Conservation (phyloP, 2,329 filamentous ascomycete species). For the Trichoderma pleuroti region DNA sequence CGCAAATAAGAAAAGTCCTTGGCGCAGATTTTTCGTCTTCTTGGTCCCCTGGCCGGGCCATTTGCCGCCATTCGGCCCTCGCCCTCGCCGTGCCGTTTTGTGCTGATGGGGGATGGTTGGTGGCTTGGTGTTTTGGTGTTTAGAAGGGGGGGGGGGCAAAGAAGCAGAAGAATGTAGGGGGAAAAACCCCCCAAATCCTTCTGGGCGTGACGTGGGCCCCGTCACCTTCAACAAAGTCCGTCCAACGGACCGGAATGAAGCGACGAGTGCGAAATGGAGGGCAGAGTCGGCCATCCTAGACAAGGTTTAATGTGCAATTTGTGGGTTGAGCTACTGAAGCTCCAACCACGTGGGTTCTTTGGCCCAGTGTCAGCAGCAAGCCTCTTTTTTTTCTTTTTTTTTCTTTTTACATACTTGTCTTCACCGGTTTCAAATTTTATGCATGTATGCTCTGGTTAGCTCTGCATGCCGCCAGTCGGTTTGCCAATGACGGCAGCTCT, state of each 20-base stretch:
- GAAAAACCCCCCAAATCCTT: background rate
- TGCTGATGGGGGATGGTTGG: background rate
- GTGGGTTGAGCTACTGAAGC: slow-evolving; percentile 5
- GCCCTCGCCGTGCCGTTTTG: background rate
- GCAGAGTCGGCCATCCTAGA: background rate
- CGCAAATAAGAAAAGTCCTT: background rate
- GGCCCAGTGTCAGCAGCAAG: slow-evolving; percentile 11
- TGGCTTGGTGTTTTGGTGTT: background rate
- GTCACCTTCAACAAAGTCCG: background rate
- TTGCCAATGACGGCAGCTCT: background rate
- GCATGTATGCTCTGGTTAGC: slow-evolving; percentile 6
- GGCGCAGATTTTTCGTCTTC: background rate
- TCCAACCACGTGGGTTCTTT: slow-evolving; percentile 16
- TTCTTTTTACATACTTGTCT: too few species aligned
- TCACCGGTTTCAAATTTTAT: slow-evolving; percentile 13
- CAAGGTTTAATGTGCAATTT: slow-evolving; percentile 5
- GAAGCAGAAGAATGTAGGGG: background rate
- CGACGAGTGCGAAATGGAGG: slow-evolving; percentile 3
- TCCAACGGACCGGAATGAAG: background rate
- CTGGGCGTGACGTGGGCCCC: background rate
- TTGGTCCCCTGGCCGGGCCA: background rate
- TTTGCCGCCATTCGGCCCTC: background rate
- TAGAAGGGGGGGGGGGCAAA: background rate
- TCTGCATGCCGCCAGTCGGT: background rate
- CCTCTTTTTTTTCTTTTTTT: background rate